Conservation (phyloP, 257 asterid species). For the Penstemon newberryi region DNA sequence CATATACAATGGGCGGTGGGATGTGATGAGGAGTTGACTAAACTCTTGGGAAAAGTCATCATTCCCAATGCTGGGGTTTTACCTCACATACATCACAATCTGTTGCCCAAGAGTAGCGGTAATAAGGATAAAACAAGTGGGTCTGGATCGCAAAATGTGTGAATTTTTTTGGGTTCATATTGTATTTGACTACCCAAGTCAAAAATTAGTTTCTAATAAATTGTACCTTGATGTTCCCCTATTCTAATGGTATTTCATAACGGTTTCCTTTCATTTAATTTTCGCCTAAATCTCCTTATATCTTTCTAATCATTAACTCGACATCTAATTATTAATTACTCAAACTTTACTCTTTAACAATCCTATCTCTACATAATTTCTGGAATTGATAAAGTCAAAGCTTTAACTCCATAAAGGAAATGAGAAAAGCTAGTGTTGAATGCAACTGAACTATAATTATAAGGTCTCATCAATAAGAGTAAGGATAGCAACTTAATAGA, state of each 20-base stretch:
- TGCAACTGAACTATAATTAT: background rate
- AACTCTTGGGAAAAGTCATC: conserved; percentile 36
- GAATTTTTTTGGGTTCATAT: conserved; percentile 10
- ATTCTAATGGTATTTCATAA: background rate
- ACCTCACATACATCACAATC: conserved; percentile 34
- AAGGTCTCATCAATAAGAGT: background rate
- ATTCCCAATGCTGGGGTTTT: conserved; percentile 40
- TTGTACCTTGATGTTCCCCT: conserved; percentile 5
- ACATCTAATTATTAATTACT: conserved; percentile 6
- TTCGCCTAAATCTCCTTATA: background rate
- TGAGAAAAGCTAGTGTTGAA: background rate
- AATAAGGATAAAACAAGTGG: conserved; percentile 21
- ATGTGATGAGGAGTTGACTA: conserved; percentile 40
- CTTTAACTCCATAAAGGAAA: background rate
- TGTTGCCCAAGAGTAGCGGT: conserved; percentile 29
- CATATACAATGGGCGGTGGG: conserved; percentile 42
- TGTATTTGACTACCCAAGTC: conserved; percentile 2
- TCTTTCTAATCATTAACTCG: conserved; percentile 9
- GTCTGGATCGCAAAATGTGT: conserved; percentile 34
- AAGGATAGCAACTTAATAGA: background rate
- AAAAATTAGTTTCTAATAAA: background rate
- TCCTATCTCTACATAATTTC: background rate
- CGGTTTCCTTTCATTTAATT: background rate
- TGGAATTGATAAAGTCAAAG: conserved; percentile 13
- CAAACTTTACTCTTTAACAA: background rate